Base-by-base conservation (phyloP, 305 asterid genomes). In the Fraxinus velutina region DNA sequence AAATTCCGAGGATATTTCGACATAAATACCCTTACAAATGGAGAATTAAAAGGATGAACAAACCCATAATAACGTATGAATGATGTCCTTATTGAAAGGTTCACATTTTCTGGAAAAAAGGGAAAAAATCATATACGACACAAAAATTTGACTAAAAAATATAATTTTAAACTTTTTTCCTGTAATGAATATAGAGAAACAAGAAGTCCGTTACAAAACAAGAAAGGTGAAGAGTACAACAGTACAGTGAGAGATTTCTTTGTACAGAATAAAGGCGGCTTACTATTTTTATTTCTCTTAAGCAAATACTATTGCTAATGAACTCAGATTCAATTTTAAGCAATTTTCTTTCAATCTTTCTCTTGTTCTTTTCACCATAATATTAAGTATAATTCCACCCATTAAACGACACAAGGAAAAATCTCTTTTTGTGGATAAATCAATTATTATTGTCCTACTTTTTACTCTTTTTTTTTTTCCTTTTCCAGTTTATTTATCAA, bases 401-500 rank as follows among this genome's bases (percentile, higher is more conserved):
- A 68, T 75, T 39, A 52, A 37, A 70, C 80, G 73, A 80, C 79
- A 57, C 68, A n/a, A n/a, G 22, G 17, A 30, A 75, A 12, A 2
- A 2, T 44, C 5, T 12, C 2, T 10, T 44, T 44, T 2, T 44
- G 55, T 44, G 55, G 55, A 12, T 12, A 44, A 44, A 57, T 57
- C 30, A 52, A 57, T 74, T 39, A 76, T 80, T 82, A 73, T 37
- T 79, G 68, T 84, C 77, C 80, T 39, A 30, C 30, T 17, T 75
- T 78, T 27, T 64, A 15, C 44, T 36, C 37, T 0, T 5, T 78
- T 77, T 84, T 47, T 78, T 36, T 71, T 73, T 75, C 39, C 78
- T 24, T 24, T 24, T 24, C 81, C 79, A 70, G 78, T 85, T 70
- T 71, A 76, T 82, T 80, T 68, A 33, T 86, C 85, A 47, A 73